phyloP scores from a whole-genome alignment of 2,329 filamentous ascomycete genomes.

The Colletotrichum sp. region DNA sequence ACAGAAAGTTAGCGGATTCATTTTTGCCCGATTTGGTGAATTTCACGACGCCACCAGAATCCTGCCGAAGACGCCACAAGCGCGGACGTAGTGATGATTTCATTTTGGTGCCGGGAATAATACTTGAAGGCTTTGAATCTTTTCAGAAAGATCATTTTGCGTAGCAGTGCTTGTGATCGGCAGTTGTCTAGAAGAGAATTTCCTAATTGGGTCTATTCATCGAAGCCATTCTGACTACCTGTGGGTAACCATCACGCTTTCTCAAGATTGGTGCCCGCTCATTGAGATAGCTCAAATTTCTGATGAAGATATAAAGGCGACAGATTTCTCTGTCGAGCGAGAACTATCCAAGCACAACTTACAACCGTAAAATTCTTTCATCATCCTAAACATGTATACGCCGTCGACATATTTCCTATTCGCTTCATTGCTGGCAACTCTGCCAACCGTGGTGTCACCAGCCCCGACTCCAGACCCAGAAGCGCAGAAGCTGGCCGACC shows the following conservation, averaged over 20 bases:
- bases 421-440: neutral
- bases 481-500: neutral
- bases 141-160: neutral
- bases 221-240: neutral
- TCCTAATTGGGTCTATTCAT: neutral
- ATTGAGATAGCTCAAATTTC: neutral
- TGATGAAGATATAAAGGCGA: neutral
- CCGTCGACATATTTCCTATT: neutral
- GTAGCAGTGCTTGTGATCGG: neutral
- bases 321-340: neutral
- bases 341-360: neutral
- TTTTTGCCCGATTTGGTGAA: neutral
- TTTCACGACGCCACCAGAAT: neutral
- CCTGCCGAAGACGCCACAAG: neutral
- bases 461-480: neutral
- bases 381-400: neutral
- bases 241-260: neutral
- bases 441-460: neutral
- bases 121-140: accelerated
- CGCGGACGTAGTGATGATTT: neutral
- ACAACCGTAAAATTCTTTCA: neutral
- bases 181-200: neutral
- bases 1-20: neutral
- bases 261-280: neutral
- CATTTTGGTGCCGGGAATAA: neutral